Evolutionary conservation across 495 filamentous ascomycete species (phyloP).

Genomic region (Xanthoparmelia taractica): DNA sequence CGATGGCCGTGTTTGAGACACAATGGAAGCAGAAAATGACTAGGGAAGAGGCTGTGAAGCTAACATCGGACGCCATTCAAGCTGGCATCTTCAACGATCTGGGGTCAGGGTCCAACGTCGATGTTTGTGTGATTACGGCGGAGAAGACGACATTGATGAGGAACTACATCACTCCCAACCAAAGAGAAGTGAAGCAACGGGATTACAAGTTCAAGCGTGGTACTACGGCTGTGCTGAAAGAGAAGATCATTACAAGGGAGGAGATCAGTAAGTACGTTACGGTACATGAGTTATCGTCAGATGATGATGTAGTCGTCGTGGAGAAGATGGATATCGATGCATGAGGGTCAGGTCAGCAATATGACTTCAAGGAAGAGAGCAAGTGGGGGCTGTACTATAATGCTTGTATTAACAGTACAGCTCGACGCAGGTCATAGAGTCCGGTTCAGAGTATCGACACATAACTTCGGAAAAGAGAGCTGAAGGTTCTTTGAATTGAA

Average conservation of each 20-base stretch:
- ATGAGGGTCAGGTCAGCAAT: slow-evolving; percentile 7
- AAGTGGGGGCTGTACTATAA: slow-evolving; percentile 13
- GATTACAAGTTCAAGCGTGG: slow-evolving; percentile 85
- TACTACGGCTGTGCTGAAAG: slow-evolving; percentile 86
- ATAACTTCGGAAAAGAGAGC: not conserved
- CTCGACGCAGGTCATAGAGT: not conserved
- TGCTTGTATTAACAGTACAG: slow-evolving; percentile 22
- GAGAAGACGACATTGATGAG: slow-evolving; percentile 89
- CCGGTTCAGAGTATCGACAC: not conserved
- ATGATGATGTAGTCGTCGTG: slow-evolving; percentile 50
- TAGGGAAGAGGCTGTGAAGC: slow-evolving; percentile 70
- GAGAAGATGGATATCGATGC: slow-evolving; percentile 94
- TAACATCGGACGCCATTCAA: slow-evolving; percentile 83
- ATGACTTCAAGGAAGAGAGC: not conserved
- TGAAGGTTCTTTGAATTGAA: not conserved
- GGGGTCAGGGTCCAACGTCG: slow-evolving; percentile 94
- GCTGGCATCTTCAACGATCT: slow-evolving; percentile 99
- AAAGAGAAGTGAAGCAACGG: slow-evolving; percentile 81
- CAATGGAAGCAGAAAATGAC: slow-evolving; percentile 79
- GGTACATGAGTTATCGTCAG: slow-evolving; percentile 66
- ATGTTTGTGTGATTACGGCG: slow-evolving; percentile 86
- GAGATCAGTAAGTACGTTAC: slow-evolving; percentile 94
- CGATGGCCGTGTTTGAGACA: slow-evolving; percentile 97
- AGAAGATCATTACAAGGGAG: slow-evolving; percentile 85
- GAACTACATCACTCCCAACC: slow-evolving; percentile 87